Percentiles rank a stretch among this genome's conserved stretches.
These are phyloP conservation scores for Echites panduratus DNA, from an alignment of 257 asterid species.

Conservation along the genomic window DNA sequence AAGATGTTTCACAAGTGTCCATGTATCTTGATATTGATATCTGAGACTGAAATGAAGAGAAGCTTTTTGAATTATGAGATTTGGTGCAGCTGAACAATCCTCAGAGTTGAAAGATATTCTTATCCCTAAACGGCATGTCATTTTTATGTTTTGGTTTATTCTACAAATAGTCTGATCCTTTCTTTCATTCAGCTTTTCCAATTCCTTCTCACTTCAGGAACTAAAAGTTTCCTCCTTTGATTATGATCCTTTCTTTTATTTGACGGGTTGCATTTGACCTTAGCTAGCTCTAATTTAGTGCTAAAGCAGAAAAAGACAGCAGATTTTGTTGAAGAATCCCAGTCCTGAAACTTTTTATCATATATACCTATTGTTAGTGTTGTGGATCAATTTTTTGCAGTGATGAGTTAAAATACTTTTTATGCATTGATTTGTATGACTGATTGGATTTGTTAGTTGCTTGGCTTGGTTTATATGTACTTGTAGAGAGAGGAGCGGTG, in stretches of 20 bases:
- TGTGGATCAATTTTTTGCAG: neutral
- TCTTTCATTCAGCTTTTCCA: too few relatives aligned
- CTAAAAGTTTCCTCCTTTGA: neutral
- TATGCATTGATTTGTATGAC: too few relatives aligned
- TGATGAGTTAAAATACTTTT: neutral
- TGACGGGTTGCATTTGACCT: too few relatives aligned
- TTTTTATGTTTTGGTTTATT: too few relatives aligned
- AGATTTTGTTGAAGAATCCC: neutral
- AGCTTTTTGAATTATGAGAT: neutral
- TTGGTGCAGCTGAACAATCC: neutral
- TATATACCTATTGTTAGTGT: neutral
- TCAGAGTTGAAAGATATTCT: neutral
- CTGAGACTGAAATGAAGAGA: neutral
- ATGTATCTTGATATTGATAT: neutral
- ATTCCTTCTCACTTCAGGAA: neutral
- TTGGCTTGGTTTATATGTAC: too few relatives aligned
- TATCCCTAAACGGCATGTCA: too few relatives aligned
- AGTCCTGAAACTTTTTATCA: neutral
- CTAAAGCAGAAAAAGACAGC: too few relatives aligned
- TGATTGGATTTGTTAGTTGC: too few relatives aligned
- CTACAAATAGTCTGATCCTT: too few relatives aligned
- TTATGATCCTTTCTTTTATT: neutral
- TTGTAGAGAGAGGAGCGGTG: too few relatives aligned
- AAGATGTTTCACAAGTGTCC: neutral
- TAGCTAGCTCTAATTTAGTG: too few relatives aligned